Base-by-base conservation (phyloP, 371 early-diverging fungal species). In the Syncephalastrum racemosum region DNA sequence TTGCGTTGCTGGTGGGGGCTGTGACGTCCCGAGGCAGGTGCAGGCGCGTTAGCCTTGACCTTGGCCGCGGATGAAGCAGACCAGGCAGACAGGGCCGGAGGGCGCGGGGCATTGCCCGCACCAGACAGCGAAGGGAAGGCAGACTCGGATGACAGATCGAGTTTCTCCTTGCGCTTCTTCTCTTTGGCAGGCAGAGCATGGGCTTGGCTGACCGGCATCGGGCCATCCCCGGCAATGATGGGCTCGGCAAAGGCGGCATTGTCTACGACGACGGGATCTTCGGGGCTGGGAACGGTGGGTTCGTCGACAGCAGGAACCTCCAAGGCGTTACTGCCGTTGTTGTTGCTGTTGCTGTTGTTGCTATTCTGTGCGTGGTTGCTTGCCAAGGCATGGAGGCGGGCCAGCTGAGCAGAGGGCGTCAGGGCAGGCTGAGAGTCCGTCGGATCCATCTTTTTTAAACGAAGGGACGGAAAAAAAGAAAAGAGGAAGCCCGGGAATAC, bases 61-160 rank as follows among this genome's bases (percentile, higher is more conserved):
- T 82, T 81, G 16, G 77, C 72, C 31, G 74, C 73, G 4, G 59
- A 59, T 46, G 59, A 56, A 58, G 82, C 67, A 47, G 80, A 81
- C 81, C 81, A 83, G 54, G 79, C 64, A 18, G 71, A 63, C 18
- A 70, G 46, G 45, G 64, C 60, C 27, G 80, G 72, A 19, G 79
- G 58, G 41, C 77, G 77, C 40, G 82, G 74, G 46, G 75, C 50
- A 23, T 50, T 16, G 14, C 79, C 72, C n/a, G 77, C 56, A 14
- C 80, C 68, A 47, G 89, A 85, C 42, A 90, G 80, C 31, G 88
- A 75, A 16, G 90, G 90, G 66, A 90, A 90, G 58, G 85, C 82
- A 25, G 82, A 75, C 62, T 82, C 83, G 40, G 89, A 89, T 20
- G 75, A 73, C 52, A 89, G 68, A 60, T 88, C 87, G 8, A 72